Evolutionary conservation across 73 alveolate species (phyloP).

Genomic region (Symbiodinium pilosum): DNA sequence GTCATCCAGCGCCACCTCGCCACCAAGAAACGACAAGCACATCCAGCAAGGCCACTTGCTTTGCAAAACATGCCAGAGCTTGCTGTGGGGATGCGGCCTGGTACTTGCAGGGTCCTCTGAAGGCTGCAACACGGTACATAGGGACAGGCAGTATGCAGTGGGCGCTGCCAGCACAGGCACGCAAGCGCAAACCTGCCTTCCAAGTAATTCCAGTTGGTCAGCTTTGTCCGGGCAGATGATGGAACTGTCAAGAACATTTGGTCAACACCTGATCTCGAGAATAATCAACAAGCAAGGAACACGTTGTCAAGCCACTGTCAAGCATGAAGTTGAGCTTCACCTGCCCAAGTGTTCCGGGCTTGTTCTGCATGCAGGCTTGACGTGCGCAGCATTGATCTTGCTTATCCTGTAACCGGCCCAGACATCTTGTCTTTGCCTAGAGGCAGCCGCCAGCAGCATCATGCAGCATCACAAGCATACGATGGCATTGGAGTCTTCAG

Average conservation of each 20-base stretch:
- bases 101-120: not conserved
- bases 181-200: not conserved
- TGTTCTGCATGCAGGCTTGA: too few species aligned
- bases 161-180: too few species aligned
- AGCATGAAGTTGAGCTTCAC: constrained; percentile 43
- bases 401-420: too few species aligned
- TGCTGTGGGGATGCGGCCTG: not conserved
- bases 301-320: constrained; percentile 84
- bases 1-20: constrained; percentile 53
- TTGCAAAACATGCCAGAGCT: not conserved
- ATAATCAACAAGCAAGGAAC: not conserved
- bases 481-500: too few species aligned
- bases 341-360: too few species aligned
- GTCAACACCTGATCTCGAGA: not conserved
- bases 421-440: too few species aligned
- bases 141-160: too few species aligned
- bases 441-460: too few species aligned
- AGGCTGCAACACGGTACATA: too few species aligned
- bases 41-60: not conserved
- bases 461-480: too few species aligned
- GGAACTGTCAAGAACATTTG: not conserved
- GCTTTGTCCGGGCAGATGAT: constrained; percentile 33
- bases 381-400: too few species aligned
- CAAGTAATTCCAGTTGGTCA: constrained; percentile 25
- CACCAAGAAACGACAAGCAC: not conserved